phyloP scores from a whole-genome alignment of 371 early-diverging fungal genomes.

The Mucor plumbeus region DNA sequence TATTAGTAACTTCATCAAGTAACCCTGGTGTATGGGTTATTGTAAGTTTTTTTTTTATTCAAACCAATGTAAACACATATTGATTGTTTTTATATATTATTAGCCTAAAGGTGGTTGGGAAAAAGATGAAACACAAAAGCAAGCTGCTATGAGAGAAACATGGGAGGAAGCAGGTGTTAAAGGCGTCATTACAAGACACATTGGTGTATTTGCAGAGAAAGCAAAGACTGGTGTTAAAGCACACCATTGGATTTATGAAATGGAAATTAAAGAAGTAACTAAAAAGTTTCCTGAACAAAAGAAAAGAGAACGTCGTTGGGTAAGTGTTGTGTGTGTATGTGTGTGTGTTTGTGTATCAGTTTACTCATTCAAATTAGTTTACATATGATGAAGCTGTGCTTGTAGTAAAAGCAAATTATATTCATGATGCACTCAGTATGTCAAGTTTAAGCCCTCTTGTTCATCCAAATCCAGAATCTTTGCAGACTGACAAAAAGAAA shows the following conservation, averaged over 20 bases:
- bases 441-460: conserved; percentile 31
- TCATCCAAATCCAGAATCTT: conserved; percentile 6
- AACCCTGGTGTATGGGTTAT: conserved; percentile 54
- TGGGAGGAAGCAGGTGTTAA: conserved; percentile 66
- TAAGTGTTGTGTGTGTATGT: conserved; percentile 18
- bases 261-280: conserved; percentile 57
- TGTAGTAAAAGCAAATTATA: conserved; percentile 47
- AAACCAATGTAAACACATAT: neutral
- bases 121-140: conserved; percentile 59
- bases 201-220: conserved; percentile 56
- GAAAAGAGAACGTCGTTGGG: conserved; percentile 60
- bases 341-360: neutral
- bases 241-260: conserved; percentile 57
- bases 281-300: conserved; percentile 60
- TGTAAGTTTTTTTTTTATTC: conserved; percentile 25
- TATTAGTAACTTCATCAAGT: conserved; percentile 53
- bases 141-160: conserved; percentile 62
- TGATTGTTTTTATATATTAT: neutral
- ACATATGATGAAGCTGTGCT: conserved; percentile 55
- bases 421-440: conserved; percentile 56
- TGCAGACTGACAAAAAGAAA: conserved; percentile 5
- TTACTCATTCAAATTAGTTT: conserved; percentile 38
- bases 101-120: conserved; percentile 69
- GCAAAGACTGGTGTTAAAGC: conserved; percentile 49
- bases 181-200: conserved; percentile 48